Conservation (phyloP, 2,329 filamentous ascomycete genomes). For the Fusarium tricinctum region DNA sequence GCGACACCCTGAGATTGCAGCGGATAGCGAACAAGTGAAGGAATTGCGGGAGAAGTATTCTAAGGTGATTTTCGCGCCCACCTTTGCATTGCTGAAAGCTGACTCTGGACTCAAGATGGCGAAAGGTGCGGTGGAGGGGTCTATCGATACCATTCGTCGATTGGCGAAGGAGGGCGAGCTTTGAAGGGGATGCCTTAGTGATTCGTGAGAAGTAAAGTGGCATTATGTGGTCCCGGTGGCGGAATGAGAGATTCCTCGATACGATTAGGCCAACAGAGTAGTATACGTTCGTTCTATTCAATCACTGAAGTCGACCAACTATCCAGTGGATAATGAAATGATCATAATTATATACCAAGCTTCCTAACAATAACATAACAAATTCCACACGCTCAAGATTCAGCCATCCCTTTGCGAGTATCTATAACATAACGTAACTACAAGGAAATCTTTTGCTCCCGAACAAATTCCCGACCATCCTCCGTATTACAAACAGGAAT, state of each 20-base stretch:
- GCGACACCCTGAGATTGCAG: conserved; percentile 50
- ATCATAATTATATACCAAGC: no score
- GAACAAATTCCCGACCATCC: neutral
- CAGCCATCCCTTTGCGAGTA: neutral
- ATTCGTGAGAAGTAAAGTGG: accelerated
- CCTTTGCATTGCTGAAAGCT: accelerated
- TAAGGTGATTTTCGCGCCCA: conserved; percentile 22
- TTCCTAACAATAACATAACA: neutral
- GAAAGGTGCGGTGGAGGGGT: conserved; percentile 32
- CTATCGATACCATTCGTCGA: conserved; percentile 33
- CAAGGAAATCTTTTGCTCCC: conserved; percentile 1
- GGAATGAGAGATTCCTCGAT: no score
- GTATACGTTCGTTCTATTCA: no score
- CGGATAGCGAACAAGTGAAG: conserved; percentile 47
- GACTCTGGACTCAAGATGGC: conserved; percentile 20
- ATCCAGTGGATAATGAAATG: no score
- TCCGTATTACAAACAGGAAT: neutral
- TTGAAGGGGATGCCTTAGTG: neutral
- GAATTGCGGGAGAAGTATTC: conserved; percentile 45
- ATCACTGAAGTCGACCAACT: no score
- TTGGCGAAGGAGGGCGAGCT: conserved; percentile 28
- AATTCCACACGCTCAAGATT: neutral
- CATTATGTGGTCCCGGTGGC: no score
- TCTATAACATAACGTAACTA: neutral
- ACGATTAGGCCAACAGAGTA: no score